phyloP scores from a whole-genome alignment of 805 yeast genomes.

The Tetrapisispora taiwanensis region DNA sequence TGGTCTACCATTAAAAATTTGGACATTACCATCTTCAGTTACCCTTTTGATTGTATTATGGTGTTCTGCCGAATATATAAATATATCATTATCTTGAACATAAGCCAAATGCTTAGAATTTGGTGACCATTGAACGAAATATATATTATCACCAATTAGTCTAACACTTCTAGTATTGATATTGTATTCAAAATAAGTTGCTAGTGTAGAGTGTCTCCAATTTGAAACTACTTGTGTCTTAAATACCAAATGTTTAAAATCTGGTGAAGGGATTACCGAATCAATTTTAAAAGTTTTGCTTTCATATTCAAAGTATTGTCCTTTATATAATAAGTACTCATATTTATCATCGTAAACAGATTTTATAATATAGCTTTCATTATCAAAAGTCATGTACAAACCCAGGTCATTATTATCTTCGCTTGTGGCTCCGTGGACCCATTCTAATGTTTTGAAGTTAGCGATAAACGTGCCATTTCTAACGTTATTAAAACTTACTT shows the following conservation, averaged over 20 bases:
- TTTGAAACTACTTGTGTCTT: constrained; percentile 52
- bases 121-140: constrained; percentile 66
- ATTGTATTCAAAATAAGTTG: constrained; percentile 35
- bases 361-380: constrained; percentile 44
- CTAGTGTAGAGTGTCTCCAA: constrained; percentile 44
- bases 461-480: constrained; percentile 53
- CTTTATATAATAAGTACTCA: constrained; percentile 40
- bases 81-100: constrained; percentile 63
- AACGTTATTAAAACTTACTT: constrained; percentile 34
- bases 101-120: constrained; percentile 54
- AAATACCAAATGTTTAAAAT: constrained; percentile 47
- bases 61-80: constrained; percentile 34
- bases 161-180: constrained; percentile 19
- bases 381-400: constrained; percentile 44
- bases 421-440: constrained; percentile 48
- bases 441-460: constrained; percentile 46
- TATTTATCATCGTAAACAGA: constrained; percentile 33
- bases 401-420: constrained; percentile 51
- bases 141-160: constrained; percentile 26
- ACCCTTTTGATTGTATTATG: constrained; percentile 34
- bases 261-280: constrained; percentile 53
- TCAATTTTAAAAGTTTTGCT: constrained; percentile 39
- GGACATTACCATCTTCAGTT: constrained; percentile 60
- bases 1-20: constrained; percentile 76
- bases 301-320: constrained; percentile 35